phyloP scores from a whole-genome alignment of 2,329 filamentous ascomycete genomes.

The Arthroderma uncinatum region DNA sequence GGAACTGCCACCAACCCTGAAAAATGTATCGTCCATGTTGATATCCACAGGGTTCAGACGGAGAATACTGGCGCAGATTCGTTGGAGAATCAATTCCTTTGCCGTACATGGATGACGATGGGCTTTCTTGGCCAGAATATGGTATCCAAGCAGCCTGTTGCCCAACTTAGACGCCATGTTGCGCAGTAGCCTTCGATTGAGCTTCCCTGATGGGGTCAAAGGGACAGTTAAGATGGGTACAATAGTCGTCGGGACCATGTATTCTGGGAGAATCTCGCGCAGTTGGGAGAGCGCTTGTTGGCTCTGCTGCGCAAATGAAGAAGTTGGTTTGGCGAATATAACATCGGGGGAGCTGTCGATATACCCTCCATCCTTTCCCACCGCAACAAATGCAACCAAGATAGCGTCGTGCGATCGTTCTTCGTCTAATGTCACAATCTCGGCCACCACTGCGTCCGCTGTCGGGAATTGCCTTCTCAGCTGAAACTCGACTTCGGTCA shows the following conservation, averaged over 20 bases:
- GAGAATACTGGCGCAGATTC: slow-evolving; percentile 25
- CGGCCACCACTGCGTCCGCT: background rate
- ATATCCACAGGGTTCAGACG: slow-evolving; percentile 25
- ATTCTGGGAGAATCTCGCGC: slow-evolving; percentile 15
- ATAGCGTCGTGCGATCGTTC: background rate
- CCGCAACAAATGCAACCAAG: background rate
- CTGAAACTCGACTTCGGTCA: slow-evolving; percentile 21
- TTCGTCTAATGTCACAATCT: background rate
- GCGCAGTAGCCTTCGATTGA: slow-evolving; percentile 21
- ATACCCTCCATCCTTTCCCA: too few species aligned
- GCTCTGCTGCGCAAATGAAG: background rate
- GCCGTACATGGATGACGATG: background rate
- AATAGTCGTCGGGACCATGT: slow-evolving; percentile 20
- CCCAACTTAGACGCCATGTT: slow-evolving; percentile 2
- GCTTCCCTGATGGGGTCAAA: slow-evolving; percentile 18
- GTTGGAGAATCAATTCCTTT: background rate
- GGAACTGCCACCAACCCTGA: slow-evolving; percentile 5
- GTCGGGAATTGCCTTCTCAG: slow-evolving; percentile 12
- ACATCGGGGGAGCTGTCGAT: background rate
- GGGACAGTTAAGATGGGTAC: slow-evolving; percentile 16
- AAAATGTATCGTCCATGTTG: slow-evolving; percentile 6
- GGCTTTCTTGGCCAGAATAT: background rate
- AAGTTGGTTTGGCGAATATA: background rate
- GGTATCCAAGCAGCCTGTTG: background rate
- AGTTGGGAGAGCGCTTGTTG: slow-evolving; percentile 11